Evolutionary conservation across 805 yeast genomes (phyloP).

Genomic region (Kodamaea lidongshanica): DNA sequence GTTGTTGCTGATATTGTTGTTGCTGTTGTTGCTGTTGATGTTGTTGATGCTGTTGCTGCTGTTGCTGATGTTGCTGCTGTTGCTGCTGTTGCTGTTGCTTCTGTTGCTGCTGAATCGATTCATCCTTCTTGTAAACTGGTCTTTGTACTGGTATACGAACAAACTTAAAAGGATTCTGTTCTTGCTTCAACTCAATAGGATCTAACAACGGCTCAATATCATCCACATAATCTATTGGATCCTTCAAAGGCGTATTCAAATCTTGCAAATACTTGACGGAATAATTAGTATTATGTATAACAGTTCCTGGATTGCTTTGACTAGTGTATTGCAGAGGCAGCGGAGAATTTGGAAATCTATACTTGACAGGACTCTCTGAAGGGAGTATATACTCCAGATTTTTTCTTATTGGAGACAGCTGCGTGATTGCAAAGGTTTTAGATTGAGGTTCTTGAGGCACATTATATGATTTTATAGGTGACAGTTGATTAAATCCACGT

Average conservation of each 20-base stretch:
- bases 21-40: slow-evolving; percentile 3
- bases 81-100: slow-evolving; percentile 6
- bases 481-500: too few relatives aligned
- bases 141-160: slow-evolving; percentile 39
- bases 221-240: slow-evolving; percentile 22
- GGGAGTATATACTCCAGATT: slow-evolving; percentile 43
- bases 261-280: slow-evolving; percentile 41
- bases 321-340: slow-evolving; percentile 13
- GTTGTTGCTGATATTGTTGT: slow-evolving; percentile 4
- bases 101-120: slow-evolving; percentile 5
- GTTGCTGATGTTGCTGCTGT: slow-evolving; percentile 10
- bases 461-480: not conserved
- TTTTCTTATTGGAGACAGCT: slow-evolving; percentile 9
- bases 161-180: slow-evolving; percentile 19
- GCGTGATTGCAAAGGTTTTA: slow-evolving; percentile 3
- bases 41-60: slow-evolving; percentile 3
- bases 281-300: slow-evolving; percentile 15
- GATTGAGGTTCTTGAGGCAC: slow-evolving; percentile 1
- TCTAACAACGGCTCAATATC: slow-evolving; percentile 30
- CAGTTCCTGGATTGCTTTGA: slow-evolving; percentile 9
- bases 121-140: slow-evolving; percentile 18
- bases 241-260: slow-evolving; percentile 11
- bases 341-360: slow-evolving; percentile 51
- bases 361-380: slow-evolving; percentile 40
- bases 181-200: slow-evolving; percentile 1